Conservation (phyloP, 169 alveolate species). For the Hepatocystis sp. region DNA sequence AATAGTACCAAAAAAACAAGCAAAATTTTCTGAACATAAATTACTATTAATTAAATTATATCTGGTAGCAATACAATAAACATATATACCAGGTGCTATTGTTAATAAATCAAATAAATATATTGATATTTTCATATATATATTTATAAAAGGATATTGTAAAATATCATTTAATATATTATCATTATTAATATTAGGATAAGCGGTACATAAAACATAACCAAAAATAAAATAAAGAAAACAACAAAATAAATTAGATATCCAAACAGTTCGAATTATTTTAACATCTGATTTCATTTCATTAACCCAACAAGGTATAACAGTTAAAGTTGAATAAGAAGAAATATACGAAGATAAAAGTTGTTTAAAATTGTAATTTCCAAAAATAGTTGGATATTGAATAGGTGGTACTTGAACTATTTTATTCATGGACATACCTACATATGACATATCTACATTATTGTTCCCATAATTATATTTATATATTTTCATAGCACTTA, state of each 20-base stretch:
- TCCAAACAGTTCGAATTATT: constrained; percentile 80
- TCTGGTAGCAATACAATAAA: constrained; percentile 81
- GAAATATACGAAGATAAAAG: constrained; percentile 79
- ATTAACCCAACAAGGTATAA: constrained; percentile 87
- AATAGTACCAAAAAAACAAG: constrained; percentile 80
- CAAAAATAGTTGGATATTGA: constrained; percentile 76
- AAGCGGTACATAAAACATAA: constrained; percentile 72
- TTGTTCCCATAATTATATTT: constrained; percentile 18
- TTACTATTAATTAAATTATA: constrained; percentile 84
- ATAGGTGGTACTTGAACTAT: constrained; percentile 18
- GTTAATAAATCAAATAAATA: constrained; percentile 80
- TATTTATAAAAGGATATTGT: constrained; percentile 74
- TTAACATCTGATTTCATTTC: constrained; percentile 85
- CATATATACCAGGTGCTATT: constrained; percentile 82
- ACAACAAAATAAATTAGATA: constrained; percentile 79
- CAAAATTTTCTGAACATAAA: constrained; percentile 72
- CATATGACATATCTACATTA: no score
- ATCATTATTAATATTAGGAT: constrained; percentile 61
- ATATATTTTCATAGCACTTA: constrained; percentile 60
- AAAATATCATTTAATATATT: constrained; percentile 59
- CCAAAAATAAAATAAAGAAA: constrained; percentile 80
- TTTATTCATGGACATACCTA: background rate
- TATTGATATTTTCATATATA: constrained; percentile 68
- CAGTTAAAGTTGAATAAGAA: constrained; percentile 80
- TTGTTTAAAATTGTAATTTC: constrained; percentile 70